Base-by-base conservation (phyloP, 2,329 filamentous ascomycete genomes). In the Diaporthe sp. region DNA sequence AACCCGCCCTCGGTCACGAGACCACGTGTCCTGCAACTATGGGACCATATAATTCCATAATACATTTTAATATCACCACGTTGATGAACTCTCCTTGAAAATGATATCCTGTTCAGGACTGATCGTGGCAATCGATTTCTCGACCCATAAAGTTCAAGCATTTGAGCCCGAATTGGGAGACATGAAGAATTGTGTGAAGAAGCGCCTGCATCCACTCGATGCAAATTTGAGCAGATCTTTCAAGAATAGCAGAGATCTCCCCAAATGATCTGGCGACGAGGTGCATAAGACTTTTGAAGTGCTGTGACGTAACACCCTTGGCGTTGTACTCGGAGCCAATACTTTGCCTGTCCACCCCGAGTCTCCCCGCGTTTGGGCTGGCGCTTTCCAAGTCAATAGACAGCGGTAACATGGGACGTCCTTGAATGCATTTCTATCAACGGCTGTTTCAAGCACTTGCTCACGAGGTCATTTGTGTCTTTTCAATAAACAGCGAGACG, bases 301-400 rank as follows among this genome's bases (percentile, higher is more conserved):
- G 25, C 65, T 70, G 65, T 70, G 65, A 70, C 65, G 65, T 70
- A 70, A 42, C 65, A 55, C 34, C 42, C 65, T 70, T 70, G 65
- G 65, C 65, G 15, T 53, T 22, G 34, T 42, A 28, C 49, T 25
- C n/a, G 15, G 34, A 13, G 37, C 34, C 47, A 42, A 39, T 55
- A 25, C 31, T 12, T 25, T 55, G 31, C 34, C 34, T 55, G 49
- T 70, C 34, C 22, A 39, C 13, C 65, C 65, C 34, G 34, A 55
- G 65, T 37, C 49, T 28, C 63, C 65, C 65, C 65, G 65, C 65
- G 49, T 70, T 70, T 70, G 22, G 44, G 22, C 49, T 34, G 37
- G 37, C 34, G 34, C 49, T 31, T 12, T 15, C n/a, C 31, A 39
- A 39, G n/a, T 55, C 34, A 39, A 28, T 12, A 55, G 49, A 70